These are phyloP conservation scores for Dactylellina leptospora DNA, from an alignment of 2,329 filamentous ascomycete species.

Conservation along the genomic window DNA sequence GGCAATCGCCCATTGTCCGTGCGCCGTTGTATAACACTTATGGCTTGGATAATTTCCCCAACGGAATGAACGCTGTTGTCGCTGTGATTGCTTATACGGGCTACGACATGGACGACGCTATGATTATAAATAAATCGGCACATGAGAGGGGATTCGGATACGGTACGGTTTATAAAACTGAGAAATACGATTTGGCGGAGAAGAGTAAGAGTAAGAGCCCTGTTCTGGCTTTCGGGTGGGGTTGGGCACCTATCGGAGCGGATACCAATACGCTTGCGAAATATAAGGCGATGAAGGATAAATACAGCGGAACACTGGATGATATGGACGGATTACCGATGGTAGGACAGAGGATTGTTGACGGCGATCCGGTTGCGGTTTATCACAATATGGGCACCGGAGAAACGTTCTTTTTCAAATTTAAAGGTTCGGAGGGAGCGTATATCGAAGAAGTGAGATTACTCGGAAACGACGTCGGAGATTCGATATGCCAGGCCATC, in stretches of 20 bases:
- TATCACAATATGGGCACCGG: constrained; percentile 78
- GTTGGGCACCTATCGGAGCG: constrained; percentile 49
- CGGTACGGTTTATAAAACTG: constrained; percentile 97
- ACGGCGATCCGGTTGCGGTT: constrained; percentile 85
- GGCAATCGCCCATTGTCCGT: constrained; percentile 92
- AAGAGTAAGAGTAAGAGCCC: constrained; percentile 46
- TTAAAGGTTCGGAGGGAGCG: constrained; percentile 88
- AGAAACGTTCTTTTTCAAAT: constrained; percentile 85
- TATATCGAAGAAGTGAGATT: constrained; percentile 93
- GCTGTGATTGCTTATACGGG: constrained; percentile 98
- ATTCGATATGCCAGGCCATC: constrained; percentile 83
- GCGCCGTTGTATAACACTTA: constrained; percentile 94
- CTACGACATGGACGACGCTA: constrained; percentile 99
- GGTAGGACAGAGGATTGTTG: constrained; percentile 77
- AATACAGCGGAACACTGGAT: constrained; percentile 43
- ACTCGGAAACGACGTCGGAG: constrained; percentile 81
- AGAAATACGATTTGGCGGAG: constrained; percentile 77
- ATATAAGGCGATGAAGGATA: constrained; percentile 48
- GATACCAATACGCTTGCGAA: constrained; percentile 31
- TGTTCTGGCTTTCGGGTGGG: constrained; percentile 46
- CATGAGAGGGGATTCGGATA: constrained; percentile 96
- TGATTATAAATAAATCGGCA: constrained; percentile 98
- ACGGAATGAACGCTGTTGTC: constrained; percentile 92
- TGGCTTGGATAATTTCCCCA: constrained; percentile 96
- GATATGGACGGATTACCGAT: constrained; percentile 88